A percentile compares a stretch with the other conserved stretches of the same genome.
These are phyloP conservation scores for Pichia phayaonensis DNA, from an alignment of 805 yeast species.

Conservation along the genomic window DNA sequence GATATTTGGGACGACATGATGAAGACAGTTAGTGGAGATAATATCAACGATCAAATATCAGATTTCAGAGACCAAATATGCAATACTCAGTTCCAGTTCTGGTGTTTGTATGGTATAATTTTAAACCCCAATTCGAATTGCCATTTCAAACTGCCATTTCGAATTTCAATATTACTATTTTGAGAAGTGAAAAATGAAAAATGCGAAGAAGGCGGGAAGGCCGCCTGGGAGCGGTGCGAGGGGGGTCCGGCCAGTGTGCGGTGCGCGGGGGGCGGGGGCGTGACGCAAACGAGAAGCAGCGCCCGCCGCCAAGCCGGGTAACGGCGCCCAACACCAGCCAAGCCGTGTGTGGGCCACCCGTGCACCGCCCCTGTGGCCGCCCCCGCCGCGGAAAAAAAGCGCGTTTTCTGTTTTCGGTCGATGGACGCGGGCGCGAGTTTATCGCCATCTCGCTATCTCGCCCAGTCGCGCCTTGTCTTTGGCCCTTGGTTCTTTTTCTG, in stretches of 20 bases:
- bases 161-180: not conserved
- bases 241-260: not conserved
- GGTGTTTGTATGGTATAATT: not conserved
- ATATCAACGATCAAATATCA: too few species aligned
- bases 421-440: too few species aligned
- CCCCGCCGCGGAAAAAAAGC: not conserved
- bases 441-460: too few species aligned
- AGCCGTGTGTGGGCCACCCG: not conserved
- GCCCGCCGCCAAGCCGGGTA: not conserved
- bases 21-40: too few species aligned
- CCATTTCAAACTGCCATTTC: too few species aligned
- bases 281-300: not conserved
- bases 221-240: not conserved
- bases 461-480: not conserved
- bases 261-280: slow-evolving; percentile 1
- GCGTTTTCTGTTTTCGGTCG: not conserved
- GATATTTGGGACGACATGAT: slow-evolving; percentile 18
- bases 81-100: too few species aligned
- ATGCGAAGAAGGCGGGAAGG: too few species aligned
- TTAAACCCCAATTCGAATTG: too few species aligned
- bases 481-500: too few species aligned
- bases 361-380: not conserved
- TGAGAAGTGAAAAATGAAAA: not conserved
- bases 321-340: not conserved
- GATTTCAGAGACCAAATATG: too few species aligned